Evolutionary conservation across 2,329 filamentous ascomycete species (phyloP), one percentile per base, ranked within the genome.

Genomic region (Neobulgaria alba): DNA sequence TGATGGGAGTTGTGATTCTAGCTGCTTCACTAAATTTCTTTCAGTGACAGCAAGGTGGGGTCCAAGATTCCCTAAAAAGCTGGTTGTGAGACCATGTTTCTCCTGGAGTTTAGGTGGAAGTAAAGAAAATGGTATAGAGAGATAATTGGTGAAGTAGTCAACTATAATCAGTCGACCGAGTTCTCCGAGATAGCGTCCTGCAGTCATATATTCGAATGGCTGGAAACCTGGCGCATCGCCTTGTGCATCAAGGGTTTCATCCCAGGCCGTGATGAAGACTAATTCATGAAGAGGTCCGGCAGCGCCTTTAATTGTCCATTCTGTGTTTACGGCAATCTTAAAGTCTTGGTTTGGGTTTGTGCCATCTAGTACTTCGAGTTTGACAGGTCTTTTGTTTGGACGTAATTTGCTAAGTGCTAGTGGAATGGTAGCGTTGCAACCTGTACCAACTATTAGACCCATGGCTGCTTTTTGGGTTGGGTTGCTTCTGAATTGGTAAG

Each of bases 121-220:
- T 10, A 29, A 23, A 5, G 35, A 26, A 7, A 29, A 3, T 2
- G 46, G 43, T 10, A 58, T 48, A 2, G 29, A n/a, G 5, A 57
- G 43, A 2, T 47, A 36, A 16, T 42, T 46, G 1, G 83, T 88
- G 81, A 90, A 86, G 62, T 89, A 90, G 57, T 92, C 85, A 15
- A 90, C 73, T 0, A 85, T 84, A 50, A 90, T 85, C 52, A 90
- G 88, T 17, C 55, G 52, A 0, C 85, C 84, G 0, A 85, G 82
- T 66, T 95, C 90, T 50, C 90, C 90, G 1, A 95, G 75, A 61
- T 95, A 96, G 31, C 95, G 73, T 44, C 90, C 90, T 1, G 89
- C 86, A 57, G 93, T 89, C 85, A 95, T 95, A 69, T 95, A 95
- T 68, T 96, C 90, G 51, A 95, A 95, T 1, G 86, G 81, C 65